Evolutionary conservation across 2,329 filamentous ascomycete genomes (phyloP), one percentile per base, ranked within the genome.

Genomic region (Lecanicillium sp.): DNA sequence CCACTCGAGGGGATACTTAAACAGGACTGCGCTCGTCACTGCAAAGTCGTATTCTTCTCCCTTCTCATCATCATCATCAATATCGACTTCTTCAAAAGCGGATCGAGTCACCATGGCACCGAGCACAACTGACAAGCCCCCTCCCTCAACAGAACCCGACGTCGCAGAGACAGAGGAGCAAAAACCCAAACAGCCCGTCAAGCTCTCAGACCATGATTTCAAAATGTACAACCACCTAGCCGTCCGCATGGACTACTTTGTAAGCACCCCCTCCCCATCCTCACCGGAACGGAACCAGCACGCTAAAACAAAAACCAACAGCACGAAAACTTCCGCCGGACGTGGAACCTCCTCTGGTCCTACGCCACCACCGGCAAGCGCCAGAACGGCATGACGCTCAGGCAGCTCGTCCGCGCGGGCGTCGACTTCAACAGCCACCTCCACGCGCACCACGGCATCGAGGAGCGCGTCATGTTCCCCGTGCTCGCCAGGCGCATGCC

Each of bases 381-480:
- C 0, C 83, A 86, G 0, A 59, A 68, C 3, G 74, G 74, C 54
- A 78, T 89, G 70, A 81, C 83, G 1, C 75, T 88, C 12, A 75
- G 77, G 23, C 75, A 84, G 54, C 88, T 93, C 65, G 69, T 94
- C 55, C 64, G 72, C 55, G 70, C 75, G 21, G 87, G 84, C 26
- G 71, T 87, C n/a, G 70, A 81, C 41, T 89, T 95, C 62, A 76
- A 79, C 55, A 73, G 75, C 14, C 77, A 85, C 50, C 79, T 95
- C n/a, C 77, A 79, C 9, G 67, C 78, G 49, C 90, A 95, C 68
- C 90, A 95, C 69, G 71, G 69, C 49, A 91, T 95, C 59, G 90
- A 95, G 64, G 90, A 96, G 66, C 68, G 72, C 24, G 79, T 89
- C 62, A 73, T 95, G 33, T 95, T 95, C 64, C 90, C 90, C 1